phyloP scores from a whole-genome alignment of 345 rosid genomes.

The Pistacia atlantica region DNA sequence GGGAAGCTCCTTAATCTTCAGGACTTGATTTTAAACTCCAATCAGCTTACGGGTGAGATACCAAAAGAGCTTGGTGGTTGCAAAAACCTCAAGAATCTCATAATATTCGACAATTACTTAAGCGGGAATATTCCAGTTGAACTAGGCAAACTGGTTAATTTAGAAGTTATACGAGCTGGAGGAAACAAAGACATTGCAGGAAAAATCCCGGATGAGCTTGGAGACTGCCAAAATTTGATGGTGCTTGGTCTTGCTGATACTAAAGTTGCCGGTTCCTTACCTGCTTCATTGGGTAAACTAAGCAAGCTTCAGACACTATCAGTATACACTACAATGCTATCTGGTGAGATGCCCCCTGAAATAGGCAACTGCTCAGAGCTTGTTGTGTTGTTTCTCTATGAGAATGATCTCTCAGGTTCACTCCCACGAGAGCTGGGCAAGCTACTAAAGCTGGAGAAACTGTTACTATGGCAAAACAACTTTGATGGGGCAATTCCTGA shows the following conservation, averaged over 20 bases:
- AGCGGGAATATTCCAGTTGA: constrained; percentile 57
- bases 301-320: constrained; percentile 64
- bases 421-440: constrained; percentile 63
- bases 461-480: constrained; percentile 77
- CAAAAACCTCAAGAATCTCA: constrained; percentile 54
- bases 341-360: constrained; percentile 70
- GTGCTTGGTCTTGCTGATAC: constrained; percentile 82
- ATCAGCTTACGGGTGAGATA: constrained; percentile 63
- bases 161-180: constrained; percentile 69
- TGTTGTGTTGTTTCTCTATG: constrained; percentile 64
- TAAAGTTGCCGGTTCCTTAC: constrained; percentile 66
- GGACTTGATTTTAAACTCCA: constrained; percentile 68
- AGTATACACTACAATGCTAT: constrained; percentile 63
- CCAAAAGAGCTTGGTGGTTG: constrained; percentile 73
- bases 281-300: constrained; percentile 69
- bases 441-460: constrained; percentile 56
- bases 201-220: constrained; percentile 71
- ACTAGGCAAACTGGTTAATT: constrained; percentile 55
- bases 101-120: constrained; percentile 66
- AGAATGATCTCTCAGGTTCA: constrained; percentile 68
- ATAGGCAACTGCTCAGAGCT: constrained; percentile 78
- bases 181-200: constrained; percentile 79
- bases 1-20: constrained; percentile 69
- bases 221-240: constrained; percentile 57
- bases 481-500: constrained; percentile 69